Evolutionary conservation across 129 eudicot species (phyloP).

Genomic region (Heracleum sosnowskyi): DNA sequence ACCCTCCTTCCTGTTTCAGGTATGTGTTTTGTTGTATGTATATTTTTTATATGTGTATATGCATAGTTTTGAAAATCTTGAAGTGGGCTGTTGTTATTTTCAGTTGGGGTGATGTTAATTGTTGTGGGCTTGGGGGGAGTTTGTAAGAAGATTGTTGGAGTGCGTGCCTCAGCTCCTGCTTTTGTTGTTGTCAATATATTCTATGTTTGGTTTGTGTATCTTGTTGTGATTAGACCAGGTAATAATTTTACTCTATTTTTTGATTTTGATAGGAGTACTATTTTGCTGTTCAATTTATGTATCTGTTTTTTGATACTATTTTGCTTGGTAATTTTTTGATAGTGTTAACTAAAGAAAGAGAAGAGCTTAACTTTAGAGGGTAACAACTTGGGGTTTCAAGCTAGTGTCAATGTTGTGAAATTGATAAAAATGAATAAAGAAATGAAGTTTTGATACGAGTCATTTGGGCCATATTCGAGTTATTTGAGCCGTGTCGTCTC

Average conservation of each 20-base stretch:
- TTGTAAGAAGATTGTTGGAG: conserved; percentile 23
- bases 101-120: conserved; percentile 21
- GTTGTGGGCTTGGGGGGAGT: conserved; percentile 19
- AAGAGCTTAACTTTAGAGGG: background rate
- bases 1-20: conserved; percentile 46
- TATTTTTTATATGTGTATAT: background rate
- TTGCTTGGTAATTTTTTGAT: too few relatives aligned
- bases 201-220: conserved; percentile 25
- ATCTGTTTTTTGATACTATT: too few relatives aligned
- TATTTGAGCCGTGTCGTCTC: too few relatives aligned
- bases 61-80: background rate
- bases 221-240: conserved; percentile 32
- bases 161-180: conserved; percentile 38
- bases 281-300: background rate
- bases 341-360: background rate
- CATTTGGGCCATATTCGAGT: background rate
- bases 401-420: too few relatives aligned
- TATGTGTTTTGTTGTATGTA: conserved; percentile 5
- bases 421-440: too few relatives aligned
- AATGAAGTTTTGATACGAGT: too few relatives aligned
- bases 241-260: background rate
- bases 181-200: conserved; percentile 29
- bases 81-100: background rate
- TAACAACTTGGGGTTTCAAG: too few relatives aligned
- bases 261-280: too few relatives aligned